A percentile compares a stretch with the other conserved stretches of the same genome.
These are phyloP conservation scores for Salvia splendens DNA, from an alignment of 257 asterid genomes.

Conservation along the genomic window DNA sequence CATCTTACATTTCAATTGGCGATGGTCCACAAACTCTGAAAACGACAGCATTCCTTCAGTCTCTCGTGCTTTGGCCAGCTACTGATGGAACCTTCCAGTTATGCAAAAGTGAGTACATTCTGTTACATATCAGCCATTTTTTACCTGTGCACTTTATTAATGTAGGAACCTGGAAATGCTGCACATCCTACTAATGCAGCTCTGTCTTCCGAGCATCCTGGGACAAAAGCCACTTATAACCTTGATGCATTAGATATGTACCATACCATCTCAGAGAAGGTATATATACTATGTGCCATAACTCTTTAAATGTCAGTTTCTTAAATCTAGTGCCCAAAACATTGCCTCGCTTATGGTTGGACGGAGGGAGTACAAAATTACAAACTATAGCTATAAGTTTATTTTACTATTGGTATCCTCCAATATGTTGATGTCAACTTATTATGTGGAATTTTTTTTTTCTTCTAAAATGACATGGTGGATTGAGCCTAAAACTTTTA, in stretches of 20 bases:
- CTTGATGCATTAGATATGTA: constrained; percentile 75
- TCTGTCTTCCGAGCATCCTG: constrained; percentile 62
- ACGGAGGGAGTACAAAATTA: too few species aligned
- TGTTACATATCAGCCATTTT: background rate
- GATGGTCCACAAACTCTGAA: constrained; percentile 61
- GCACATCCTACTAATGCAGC: constrained; percentile 55
- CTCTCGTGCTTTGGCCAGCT: constrained; percentile 52
- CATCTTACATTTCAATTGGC: constrained; percentile 52
- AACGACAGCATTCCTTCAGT: constrained; percentile 51
- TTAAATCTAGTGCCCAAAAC: too few species aligned
- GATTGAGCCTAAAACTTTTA: too few species aligned
- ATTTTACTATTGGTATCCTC: too few species aligned
- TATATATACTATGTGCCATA: too few species aligned
- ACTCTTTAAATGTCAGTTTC: too few species aligned
- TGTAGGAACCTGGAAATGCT: constrained; percentile 64
- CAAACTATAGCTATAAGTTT: too few species aligned
- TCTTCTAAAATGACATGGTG: too few species aligned
- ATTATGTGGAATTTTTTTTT: too few species aligned
- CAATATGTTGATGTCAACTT: too few species aligned
- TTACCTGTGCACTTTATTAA: constrained; percentile 12
- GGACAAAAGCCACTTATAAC: constrained; percentile 63
- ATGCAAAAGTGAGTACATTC: constrained; percentile 57
- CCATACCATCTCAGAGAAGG: too few species aligned
- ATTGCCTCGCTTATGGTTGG: too few species aligned
- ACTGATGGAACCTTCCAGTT: constrained; percentile 51